Conservation (phyloP, 2,329 filamentous ascomycete genomes). For the Podosphaera xanthii region DNA sequence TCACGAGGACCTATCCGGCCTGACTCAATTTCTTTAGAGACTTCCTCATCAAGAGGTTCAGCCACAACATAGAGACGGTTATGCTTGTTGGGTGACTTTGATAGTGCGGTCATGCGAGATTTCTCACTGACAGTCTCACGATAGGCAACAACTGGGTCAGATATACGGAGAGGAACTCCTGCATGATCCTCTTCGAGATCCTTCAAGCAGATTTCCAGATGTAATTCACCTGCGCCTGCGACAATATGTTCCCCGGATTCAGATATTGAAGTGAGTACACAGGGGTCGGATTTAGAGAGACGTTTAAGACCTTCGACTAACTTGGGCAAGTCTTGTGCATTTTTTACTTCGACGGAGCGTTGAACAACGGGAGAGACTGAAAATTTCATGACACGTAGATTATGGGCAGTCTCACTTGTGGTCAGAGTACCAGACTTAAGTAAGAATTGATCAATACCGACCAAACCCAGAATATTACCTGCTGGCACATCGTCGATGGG, state of each 20-base stretch:
- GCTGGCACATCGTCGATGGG: conserved; percentile 97
- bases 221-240: conserved; percentile 95
- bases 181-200: conserved; percentile 99
- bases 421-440: conserved; percentile 99
- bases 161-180: conserved; percentile 91
- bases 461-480: conserved; percentile 98
- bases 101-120: conserved; percentile 89
- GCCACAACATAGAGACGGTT: conserved; percentile 98
- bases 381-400: conserved; percentile 99
- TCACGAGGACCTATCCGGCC: conserved; percentile 90
- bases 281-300: conserved; percentile 99
- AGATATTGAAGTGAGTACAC: conserved; percentile 73
- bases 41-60: conserved; percentile 76
- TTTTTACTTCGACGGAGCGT: conserved; percentile 98
- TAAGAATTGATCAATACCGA: conserved; percentile 99
- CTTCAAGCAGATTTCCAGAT: conserved; percentile 99
- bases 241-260: conserved; percentile 97
- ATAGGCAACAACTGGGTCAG: conserved; percentile 95
- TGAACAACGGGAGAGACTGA: conserved; percentile 97
- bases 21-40: conserved; percentile 67
- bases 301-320: conserved; percentile 99
- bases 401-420: conserved; percentile 92
- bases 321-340: conserved; percentile 98
- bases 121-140: conserved; percentile 75
- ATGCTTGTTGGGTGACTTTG: conserved; percentile 99